These are phyloP conservation scores for Phytophthora fragariaefolia DNA, from an alignment of 352 stramenopile genomes.

Conservation along the genomic window DNA sequence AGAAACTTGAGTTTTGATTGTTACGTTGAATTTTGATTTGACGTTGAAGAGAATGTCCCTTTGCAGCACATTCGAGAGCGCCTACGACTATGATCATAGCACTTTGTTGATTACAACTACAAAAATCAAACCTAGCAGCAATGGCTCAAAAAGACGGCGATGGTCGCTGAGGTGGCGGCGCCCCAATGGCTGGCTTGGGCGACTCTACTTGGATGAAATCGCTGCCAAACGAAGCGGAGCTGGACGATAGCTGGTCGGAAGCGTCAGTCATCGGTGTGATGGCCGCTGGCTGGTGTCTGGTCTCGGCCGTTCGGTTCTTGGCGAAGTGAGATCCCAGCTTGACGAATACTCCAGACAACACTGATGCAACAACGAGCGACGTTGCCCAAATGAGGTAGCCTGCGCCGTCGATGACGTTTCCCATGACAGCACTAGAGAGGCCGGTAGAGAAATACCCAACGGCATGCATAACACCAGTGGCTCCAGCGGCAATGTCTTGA, in stretches of 20 bases:
- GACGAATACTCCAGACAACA: constrained; percentile 66
- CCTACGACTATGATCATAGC: constrained; percentile 1
- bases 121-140: constrained; percentile 13
- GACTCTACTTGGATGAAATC: constrained; percentile 34
- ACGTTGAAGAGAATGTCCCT: too few relatives aligned
- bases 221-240: constrained; percentile 19
- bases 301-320: constrained; percentile 31
- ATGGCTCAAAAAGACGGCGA: constrained; percentile 11
- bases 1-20: too few relatives aligned
- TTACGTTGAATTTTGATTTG: too few relatives aligned
- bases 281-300: constrained; percentile 27
- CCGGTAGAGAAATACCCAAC: constrained; percentile 77
- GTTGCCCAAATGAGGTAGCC: constrained; percentile 66
- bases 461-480: constrained; percentile 68
- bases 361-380: constrained; percentile 64
- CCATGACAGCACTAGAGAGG: constrained; percentile 70
- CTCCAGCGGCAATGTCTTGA: constrained; percentile 70
- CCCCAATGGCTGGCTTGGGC: constrained; percentile 4
- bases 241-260: constrained; percentile 22
- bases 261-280: constrained; percentile 17
- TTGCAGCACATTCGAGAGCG: background rate
- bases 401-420: constrained; percentile 55
- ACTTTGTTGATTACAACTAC: constrained; percentile 17
- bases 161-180: background rate
- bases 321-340: constrained; percentile 68